Percentiles rank a stretch among this genome's conserved stretches.
phyloP scores from a whole-genome alignment of 305 asterid species.

The Fraxinus sp. region DNA sequence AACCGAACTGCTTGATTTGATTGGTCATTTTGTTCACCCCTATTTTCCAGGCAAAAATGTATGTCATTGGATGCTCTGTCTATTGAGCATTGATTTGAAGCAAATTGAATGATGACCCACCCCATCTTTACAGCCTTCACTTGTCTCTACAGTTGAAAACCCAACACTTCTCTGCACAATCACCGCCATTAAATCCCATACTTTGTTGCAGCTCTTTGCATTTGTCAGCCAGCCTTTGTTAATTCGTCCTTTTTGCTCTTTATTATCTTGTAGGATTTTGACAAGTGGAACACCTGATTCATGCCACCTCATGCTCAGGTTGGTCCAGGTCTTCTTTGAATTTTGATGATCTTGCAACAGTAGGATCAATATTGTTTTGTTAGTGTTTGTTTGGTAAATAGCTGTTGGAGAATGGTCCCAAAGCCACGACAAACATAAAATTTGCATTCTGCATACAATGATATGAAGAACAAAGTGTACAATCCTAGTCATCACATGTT shows the following conservation, averaged over 20 bases:
- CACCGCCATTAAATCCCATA: conserved; percentile 14
- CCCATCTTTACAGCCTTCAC: conserved; percentile 5
- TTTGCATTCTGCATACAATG: neutral
- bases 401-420: neutral
- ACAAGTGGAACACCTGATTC: no score
- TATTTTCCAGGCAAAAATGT: neutral
- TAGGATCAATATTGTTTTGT: no score
- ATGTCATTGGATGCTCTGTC: conserved; percentile 19
- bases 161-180: conserved; percentile 15
- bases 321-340: neutral
- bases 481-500: no score
- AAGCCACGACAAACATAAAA: neutral
- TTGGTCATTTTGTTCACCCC: no score
- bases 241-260: conserved; percentile 14
- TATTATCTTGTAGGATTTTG: conserved; percentile 15
- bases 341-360: neutral
- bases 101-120: neutral
- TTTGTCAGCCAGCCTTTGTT: neutral
- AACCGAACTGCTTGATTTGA: no score
- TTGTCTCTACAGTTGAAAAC: conserved; percentile 18
- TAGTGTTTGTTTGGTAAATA: neutral
- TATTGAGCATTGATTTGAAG: neutral
- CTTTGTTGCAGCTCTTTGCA: neutral
- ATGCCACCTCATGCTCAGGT: neutral
- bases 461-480: no score